Conservation (phyloP, 78 protist genomes). For the Monocercomonoides exilis region DNA sequence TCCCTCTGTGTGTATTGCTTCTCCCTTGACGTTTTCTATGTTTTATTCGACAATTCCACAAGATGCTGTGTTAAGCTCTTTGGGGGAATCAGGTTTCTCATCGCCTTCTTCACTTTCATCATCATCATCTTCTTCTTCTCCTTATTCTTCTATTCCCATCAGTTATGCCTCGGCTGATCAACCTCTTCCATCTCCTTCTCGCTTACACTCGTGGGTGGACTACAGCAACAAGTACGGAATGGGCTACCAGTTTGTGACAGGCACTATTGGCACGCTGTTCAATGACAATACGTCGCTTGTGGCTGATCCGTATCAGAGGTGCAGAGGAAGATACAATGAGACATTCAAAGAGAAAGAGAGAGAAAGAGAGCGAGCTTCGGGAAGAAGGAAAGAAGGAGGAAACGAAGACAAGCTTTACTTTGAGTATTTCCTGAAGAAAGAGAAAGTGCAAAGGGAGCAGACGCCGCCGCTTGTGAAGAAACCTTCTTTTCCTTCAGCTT, state of each 20-base stretch:
- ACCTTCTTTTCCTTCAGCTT: background rate
- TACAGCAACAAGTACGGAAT: constrained; percentile 83
- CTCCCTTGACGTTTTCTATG: no score
- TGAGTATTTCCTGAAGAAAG: background rate
- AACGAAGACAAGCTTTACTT: background rate
- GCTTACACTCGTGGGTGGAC: constrained; percentile 52
- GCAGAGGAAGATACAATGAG: background rate
- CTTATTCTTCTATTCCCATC: no score
- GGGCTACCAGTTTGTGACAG: constrained; percentile 66
- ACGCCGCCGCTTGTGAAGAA: background rate
- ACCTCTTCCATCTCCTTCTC: background rate
- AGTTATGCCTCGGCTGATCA: constrained; percentile 39
- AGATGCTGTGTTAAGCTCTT: no score
- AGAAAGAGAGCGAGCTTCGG: background rate
- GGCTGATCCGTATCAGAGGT: constrained; percentile 1
- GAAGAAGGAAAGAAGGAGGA: background rate
- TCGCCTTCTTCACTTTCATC: no score
- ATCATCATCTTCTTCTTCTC: no score
- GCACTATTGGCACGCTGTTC: constrained; percentile 69
- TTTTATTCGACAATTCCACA: no score
- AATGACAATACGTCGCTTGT: constrained; percentile 63
- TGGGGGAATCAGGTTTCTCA: no score
- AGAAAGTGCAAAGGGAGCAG: background rate
- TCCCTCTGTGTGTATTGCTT: no score
- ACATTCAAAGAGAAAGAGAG: no score